Conservation (phyloP, 2,329 filamentous ascomycete species). For the Amauroascus niger region DNA sequence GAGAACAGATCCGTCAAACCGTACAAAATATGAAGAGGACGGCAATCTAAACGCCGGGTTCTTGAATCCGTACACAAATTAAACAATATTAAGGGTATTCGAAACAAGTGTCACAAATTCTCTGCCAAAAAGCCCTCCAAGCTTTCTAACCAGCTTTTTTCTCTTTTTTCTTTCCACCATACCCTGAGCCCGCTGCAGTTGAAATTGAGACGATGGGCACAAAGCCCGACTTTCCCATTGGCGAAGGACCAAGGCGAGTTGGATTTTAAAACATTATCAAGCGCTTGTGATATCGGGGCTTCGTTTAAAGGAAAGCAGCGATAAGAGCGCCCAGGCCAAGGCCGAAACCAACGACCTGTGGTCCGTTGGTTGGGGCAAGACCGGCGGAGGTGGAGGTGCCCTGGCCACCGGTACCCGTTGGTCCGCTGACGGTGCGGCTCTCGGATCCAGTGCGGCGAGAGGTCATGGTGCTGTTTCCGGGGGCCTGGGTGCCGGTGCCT, state of each 20-base stretch:
- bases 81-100: slow-evolving; percentile 10
- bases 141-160: neutral
- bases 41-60: slow-evolving; percentile 11
- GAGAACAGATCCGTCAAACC: neutral
- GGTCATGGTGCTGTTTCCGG: slow-evolving; percentile 12
- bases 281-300: neutral
- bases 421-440: slow-evolving; percentile 16
- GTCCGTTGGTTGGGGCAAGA: slow-evolving; percentile 14
- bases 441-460: neutral
- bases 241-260: neutral
- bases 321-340: slow-evolving; percentile 36
- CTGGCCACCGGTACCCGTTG: slow-evolving; percentile 15
- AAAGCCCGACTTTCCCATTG: too few relatives aligned
- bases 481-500: neutral
- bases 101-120: slow-evolving; percentile 2
- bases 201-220: too few relatives aligned
- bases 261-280: neutral
- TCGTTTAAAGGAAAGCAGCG: slow-evolving; percentile 35
- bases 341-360: slow-evolving; percentile 22
- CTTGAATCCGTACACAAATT: slow-evolving; percentile 2
- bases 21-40: slow-evolving; percentile 1
- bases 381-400: slow-evolving; percentile 10
- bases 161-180: neutral
- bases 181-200: neutral
- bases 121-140: neutral